Conservation (phyloP, 345 rosid species). For the Arabidopsis arenosa region DNA sequence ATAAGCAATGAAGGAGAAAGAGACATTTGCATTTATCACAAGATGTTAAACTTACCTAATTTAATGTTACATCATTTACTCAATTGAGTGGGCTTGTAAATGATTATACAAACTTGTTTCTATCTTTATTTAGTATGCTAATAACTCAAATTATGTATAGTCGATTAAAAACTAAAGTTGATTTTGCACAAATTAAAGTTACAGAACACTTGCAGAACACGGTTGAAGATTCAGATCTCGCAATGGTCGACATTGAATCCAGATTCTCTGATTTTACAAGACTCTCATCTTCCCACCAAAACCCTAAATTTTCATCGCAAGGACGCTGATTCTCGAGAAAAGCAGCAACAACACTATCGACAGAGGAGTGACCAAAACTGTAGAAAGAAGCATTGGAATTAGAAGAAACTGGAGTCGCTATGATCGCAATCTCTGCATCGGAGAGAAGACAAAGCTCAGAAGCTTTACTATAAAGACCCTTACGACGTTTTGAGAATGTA, state of each 20-base stretch:
- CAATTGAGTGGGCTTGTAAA: background rate
- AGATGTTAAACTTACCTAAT: conserved; percentile 2
- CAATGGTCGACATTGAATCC: background rate
- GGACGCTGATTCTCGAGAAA: conserved; percentile 20
- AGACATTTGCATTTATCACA: background rate
- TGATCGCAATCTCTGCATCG: conserved; percentile 9
- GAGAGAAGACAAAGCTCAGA: conserved; percentile 33
- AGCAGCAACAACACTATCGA: conserved; percentile 21
- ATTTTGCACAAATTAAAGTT: too few species aligned
- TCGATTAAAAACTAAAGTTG: too few species aligned
- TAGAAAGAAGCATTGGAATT: conserved; percentile 15
- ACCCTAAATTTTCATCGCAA: background rate
- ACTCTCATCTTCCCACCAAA: conserved; percentile 33
- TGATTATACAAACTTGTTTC: background rate
- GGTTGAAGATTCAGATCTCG: background rate
- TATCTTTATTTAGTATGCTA: background rate
- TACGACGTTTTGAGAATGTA: conserved; percentile 32
- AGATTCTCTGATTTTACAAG: background rate
- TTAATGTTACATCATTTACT: background rate
- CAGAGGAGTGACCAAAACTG: conserved; percentile 39
- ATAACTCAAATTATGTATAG: too few species aligned
- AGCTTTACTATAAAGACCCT: conserved; percentile 37
- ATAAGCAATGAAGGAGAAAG: background rate
- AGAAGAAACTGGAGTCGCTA: conserved; percentile 16
- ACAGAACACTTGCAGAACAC: background rate